Base-by-base conservation (phyloP, 345 rosid species). In the Streptanthus diversifolius region DNA sequence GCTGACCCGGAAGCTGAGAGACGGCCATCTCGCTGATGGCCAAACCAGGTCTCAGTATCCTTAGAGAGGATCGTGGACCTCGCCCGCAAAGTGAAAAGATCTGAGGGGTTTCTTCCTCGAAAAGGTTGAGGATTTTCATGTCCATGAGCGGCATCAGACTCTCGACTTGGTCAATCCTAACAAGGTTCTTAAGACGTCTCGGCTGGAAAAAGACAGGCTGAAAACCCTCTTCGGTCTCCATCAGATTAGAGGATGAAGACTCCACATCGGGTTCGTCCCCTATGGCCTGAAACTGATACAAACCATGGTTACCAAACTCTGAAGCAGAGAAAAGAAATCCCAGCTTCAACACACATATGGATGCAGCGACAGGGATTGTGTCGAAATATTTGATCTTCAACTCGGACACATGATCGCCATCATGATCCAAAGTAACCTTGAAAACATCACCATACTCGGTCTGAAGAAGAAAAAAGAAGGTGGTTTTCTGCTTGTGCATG, bases 121-220 rank as follows among this genome's bases (percentile, higher is more conserved):
- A 95, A 32, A 91, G 82, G 81, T 95, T 95, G 7, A 79, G 79
- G 37, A 91, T 82, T 77, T 90, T 95, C 96, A 95, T 91, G 77
- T 95, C 99, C 98, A 91, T 88, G 66, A 95, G 80, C 48, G 99
- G 95, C 99, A 95, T 95, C 84, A 95, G 80, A 75, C 99, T 95
- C 83, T 87, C 96, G 40, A 86, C 92, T 80, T 90, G 96, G 79
- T 95, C 99, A 76, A 91, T 91, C 85, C 96, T 87, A 57, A 90
- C 87, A 79, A 95, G 96, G 71, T 95, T 95, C 80, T 89, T 91
- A 10, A 95, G 87, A 13, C 87, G 88, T 71, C 99, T 86, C 13
- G 97, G 99, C 81, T 88, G 92, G 52, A 95, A 95, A 85, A 87
- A 91, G 14, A 95, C 89, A 1, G 99, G 99, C 80, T 91, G 97